Percentiles rank a stretch among this genome's conserved stretches.
These are phyloP conservation scores for Lolium rigidum DNA, from an alignment of 176 grass and related monocot species.

Conservation along the genomic window DNA sequence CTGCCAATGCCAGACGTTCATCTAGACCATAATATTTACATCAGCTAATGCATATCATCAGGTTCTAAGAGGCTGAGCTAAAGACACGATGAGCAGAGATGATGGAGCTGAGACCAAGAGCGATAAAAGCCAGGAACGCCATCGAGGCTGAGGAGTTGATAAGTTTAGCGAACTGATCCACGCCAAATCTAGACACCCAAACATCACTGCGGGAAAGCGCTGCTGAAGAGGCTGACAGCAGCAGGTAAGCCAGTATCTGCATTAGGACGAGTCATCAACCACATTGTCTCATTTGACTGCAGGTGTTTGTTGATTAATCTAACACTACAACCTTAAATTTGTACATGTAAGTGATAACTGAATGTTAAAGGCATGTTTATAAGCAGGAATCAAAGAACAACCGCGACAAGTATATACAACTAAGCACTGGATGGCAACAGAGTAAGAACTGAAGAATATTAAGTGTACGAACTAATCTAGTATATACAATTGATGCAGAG, in stretches of 20 bases:
- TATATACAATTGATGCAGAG: too few species aligned
- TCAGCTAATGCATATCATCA: slow-evolving; percentile 16
- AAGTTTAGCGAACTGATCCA: slow-evolving; percentile 71
- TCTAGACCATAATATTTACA: slow-evolving; percentile 34
- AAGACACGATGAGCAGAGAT: slow-evolving; percentile 71
- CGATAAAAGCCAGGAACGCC: slow-evolving; percentile 72
- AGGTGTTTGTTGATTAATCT: neutral
- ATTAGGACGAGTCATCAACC: slow-evolving; percentile 5
- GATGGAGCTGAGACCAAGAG: slow-evolving; percentile 64
- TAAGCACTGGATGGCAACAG: neutral
- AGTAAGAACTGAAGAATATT: neutral
- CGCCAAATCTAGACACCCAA: slow-evolving; percentile 77
- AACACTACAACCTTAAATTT: neutral
- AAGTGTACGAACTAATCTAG: neutral
- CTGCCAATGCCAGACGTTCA: slow-evolving; percentile 13
- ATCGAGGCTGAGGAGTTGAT: slow-evolving; percentile 67
- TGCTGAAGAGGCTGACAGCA: slow-evolving; percentile 81
- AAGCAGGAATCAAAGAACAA: neutral
- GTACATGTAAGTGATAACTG: neutral
- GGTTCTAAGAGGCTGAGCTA: slow-evolving; percentile 48
- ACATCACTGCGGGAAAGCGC: slow-evolving; percentile 72
- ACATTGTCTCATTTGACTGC: neutral
- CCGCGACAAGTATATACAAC: neutral
- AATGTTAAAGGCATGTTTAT: neutral
- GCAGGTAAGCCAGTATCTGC: slow-evolving; percentile 77